These are phyloP conservation scores for Tolypocladium capitatum DNA, from an alignment of 2,329 filamentous ascomycete species.

Conservation along the genomic window DNA sequence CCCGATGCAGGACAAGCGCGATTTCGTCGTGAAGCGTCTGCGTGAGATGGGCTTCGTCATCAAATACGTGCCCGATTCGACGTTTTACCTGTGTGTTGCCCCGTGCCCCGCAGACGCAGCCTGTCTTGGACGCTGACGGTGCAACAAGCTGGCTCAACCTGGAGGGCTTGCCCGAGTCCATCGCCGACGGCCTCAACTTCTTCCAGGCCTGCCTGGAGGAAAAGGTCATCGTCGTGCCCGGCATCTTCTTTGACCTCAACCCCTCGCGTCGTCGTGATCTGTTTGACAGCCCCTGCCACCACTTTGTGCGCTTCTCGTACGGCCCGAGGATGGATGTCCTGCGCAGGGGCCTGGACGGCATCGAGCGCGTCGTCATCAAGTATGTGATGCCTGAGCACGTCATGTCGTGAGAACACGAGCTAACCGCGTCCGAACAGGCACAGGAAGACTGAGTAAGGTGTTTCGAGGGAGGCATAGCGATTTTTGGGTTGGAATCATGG, in stretches of 20 bases:
- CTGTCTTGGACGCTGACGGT: constrained; percentile 1
- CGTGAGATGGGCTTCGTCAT: constrained; percentile 78
- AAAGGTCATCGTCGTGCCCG: constrained; percentile 92
- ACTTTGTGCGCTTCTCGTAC: constrained; percentile 77
- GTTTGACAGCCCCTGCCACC: constrained; percentile 89
- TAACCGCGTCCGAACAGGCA: constrained; percentile 7
- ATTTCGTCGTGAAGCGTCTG: constrained; percentile 74
- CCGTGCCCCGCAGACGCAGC: no score
- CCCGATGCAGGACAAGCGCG: constrained; percentile 58
- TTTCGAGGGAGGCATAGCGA: no score
- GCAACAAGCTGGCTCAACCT: constrained; percentile 41
- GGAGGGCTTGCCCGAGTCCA: constrained; percentile 59
- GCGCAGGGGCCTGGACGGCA: constrained; percentile 68
- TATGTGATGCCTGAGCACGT: constrained; percentile 22
- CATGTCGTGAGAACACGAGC: background rate
- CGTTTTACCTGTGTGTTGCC: constrained; percentile 75
- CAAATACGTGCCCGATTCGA: constrained; percentile 74
- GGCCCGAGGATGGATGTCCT: constrained; percentile 70
- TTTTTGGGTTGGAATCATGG: background rate
- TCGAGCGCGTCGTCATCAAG: constrained; percentile 69
- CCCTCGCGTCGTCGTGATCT: constrained; percentile 78
- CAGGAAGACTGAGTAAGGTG: constrained; percentile 6
- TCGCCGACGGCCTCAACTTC: constrained; percentile 90
- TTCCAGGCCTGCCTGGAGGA: constrained; percentile 88
- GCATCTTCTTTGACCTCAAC: constrained; percentile 97